These are phyloP conservation scores for Luvunga scandens DNA, from an alignment of 345 rosid species.

Conservation along the genomic window DNA sequence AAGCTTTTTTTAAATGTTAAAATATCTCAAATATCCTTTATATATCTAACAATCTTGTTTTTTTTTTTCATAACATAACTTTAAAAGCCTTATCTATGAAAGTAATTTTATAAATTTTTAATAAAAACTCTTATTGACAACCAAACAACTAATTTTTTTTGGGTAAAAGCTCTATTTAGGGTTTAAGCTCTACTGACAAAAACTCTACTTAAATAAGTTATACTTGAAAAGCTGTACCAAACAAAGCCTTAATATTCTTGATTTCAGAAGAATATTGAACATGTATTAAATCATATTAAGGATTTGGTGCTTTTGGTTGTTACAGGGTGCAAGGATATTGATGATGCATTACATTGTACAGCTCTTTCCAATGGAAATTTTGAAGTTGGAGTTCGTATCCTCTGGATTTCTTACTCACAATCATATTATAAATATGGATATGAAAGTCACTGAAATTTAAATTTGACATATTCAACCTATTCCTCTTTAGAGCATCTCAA, in stretches of 20 bases:
- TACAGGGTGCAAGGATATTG: conserved; percentile 97
- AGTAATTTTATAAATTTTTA: too few relatives aligned
- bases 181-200: too few relatives aligned
- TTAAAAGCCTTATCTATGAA: too few relatives aligned
- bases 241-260: neutral
- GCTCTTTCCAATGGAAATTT: conserved; percentile 81
- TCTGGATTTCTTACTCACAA: conserved; percentile 12
- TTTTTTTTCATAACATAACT: too few relatives aligned
- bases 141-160: too few relatives aligned
- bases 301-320: conserved; percentile 20
- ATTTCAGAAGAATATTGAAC: neutral
- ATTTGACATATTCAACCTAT: neutral
- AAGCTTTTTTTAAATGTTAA: too few relatives aligned
- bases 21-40: too few relatives aligned
- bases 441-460: neutral
- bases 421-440: neutral
- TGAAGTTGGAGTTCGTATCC: conserved; percentile 99
- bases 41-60: too few relatives aligned
- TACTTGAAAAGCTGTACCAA: too few relatives aligned
- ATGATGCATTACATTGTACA: conserved; percentile 93
- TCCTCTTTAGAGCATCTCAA: neutral
- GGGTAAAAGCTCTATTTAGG: too few relatives aligned
- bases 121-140: too few relatives aligned
- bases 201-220: too few relatives aligned
- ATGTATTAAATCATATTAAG: neutral